These are phyloP conservation scores for Tulasnella sp. DNA, from an alignment of 768 basidiomycete genomes.

Conservation along the genomic window DNA sequence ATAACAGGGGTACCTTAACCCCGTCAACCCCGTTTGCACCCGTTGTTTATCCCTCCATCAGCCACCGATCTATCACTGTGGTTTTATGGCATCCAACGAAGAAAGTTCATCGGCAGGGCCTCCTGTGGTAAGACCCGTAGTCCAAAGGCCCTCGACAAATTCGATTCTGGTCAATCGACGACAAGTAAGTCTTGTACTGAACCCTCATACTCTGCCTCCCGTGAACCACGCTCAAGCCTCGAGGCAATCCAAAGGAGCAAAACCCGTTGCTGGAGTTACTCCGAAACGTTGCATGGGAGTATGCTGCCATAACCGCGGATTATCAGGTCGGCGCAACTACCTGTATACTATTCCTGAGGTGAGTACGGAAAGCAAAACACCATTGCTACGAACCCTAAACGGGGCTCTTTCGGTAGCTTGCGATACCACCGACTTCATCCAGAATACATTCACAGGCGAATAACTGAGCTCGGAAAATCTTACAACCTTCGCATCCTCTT, in stretches of 20 bases:
- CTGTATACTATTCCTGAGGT: slow-evolving; percentile 90
- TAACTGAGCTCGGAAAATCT: slow-evolving; percentile 75
- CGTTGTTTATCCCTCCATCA: background rate
- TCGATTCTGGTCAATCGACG: slow-evolving; percentile 57
- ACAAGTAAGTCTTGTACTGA: slow-evolving; percentile 44
- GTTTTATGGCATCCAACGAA: slow-evolving; percentile 7
- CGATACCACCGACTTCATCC: slow-evolving; percentile 96
- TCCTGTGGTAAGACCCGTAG: slow-evolving; percentile 19
- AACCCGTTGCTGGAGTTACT: slow-evolving; percentile 88
- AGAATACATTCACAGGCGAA: slow-evolving; percentile 90
- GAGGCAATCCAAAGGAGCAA: slow-evolving; percentile 53
- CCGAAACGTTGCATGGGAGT: slow-evolving; percentile 87
- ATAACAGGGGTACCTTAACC: background rate
- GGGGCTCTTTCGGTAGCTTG: slow-evolving; percentile 46
- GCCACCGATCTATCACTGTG: background rate
- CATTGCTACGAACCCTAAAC: background rate
- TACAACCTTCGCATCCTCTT: slow-evolving; percentile 85
- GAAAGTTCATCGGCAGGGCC: background rate
- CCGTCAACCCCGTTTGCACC: background rate
- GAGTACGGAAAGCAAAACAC: slow-evolving; percentile 16
- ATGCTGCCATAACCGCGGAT: slow-evolving; percentile 88
- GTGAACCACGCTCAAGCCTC: background rate
- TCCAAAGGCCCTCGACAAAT: slow-evolving; percentile 20
- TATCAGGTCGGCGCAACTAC: slow-evolving; percentile 95
- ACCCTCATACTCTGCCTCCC: background rate